Evolutionary conservation across 2,329 filamentous ascomycete species (phyloP).

Genomic region (Teratosphaeria nubilosa): DNA sequence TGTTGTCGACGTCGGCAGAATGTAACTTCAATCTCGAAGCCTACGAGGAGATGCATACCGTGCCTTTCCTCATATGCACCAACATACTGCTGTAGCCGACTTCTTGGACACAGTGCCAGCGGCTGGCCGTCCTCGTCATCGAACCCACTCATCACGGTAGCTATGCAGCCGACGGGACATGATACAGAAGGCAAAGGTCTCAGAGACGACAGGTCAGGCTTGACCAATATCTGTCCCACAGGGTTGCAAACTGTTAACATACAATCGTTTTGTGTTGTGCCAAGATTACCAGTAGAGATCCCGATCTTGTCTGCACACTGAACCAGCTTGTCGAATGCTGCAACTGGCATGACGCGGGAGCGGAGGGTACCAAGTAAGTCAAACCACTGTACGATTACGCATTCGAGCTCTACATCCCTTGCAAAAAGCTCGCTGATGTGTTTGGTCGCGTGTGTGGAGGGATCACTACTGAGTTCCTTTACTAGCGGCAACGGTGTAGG

Average conservation of each 20-base stretch:
- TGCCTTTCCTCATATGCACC: slow-evolving; percentile 41
- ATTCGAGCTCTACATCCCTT: slow-evolving; percentile 34
- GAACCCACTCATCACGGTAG: slow-evolving; percentile 60
- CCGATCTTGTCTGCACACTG: slow-evolving; percentile 36
- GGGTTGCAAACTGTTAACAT: slow-evolving; percentile 45
- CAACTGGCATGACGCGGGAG: slow-evolving; percentile 56
- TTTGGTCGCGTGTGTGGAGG: not conserved
- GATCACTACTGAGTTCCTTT: not conserved
- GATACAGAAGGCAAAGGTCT: slow-evolving; percentile 29
- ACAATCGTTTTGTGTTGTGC: slow-evolving; percentile 58
- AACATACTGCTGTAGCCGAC: slow-evolving; percentile 37
- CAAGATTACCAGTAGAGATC: slow-evolving; percentile 54
- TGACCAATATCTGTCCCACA: slow-evolving; percentile 56
- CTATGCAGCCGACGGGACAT: slow-evolving; percentile 22
- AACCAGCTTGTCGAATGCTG: slow-evolving; percentile 30
- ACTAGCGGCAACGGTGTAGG: not conserved
- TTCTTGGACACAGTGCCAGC: slow-evolving; percentile 51
- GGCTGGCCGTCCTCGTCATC: slow-evolving; percentile 43
- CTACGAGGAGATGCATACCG: slow-evolving; percentile 53
- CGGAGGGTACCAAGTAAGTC: slow-evolving; percentile 65
- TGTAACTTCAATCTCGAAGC: slow-evolving; percentile 75
- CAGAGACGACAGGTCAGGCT: slow-evolving; percentile 56
- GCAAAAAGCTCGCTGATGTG: not conserved
- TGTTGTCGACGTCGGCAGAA: slow-evolving; percentile 46
- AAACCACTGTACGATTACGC: slow-evolving; percentile 64